Base-by-base conservation (phyloP, 345 rosid species). In the Populus nigra region DNA sequence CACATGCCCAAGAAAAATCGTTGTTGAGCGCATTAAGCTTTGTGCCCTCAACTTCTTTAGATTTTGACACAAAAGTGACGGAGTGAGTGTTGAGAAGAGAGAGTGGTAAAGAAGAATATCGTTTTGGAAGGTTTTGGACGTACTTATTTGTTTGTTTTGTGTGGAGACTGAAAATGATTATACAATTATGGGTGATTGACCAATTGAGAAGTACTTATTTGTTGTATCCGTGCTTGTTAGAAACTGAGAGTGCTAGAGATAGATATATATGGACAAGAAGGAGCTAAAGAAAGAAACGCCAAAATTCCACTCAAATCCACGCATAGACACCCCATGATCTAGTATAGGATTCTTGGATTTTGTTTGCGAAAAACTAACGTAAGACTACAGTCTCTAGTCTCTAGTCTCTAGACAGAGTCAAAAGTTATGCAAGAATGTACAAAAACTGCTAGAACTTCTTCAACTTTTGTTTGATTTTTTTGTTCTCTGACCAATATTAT, bases 301-400 rank as follows among this genome's bases (percentile, higher is more conserved):
- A 86, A 88, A 89, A 79, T 73, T 62, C 73, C 89, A 85, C 92
- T 82, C 82, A 89, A 86, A 84, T 81, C 86, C 87, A 89, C 83
- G 92, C 92, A 81, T 62, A 11, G 35, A 43, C 35, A 73, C 36
- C 22, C 72, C n/a, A 59, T 59, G 36, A 33, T 33, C 45, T 41
- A 59, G 67, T 57, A 69, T 68, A 59, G 76, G 80, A 74, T 82
- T 77, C 83, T 75, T 69, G 25, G 43, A 74, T 74, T 75, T 63
- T 73, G 75, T 66, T 80, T 13, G 47, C 69, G 47, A 77, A 79
- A 69, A 31, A 50, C 23, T 59, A 81, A 72, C 69, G 78, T 77
- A 76, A 74, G 81, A 80, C 76, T 35, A 49, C 65, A 59, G 70
- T 5, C 72, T 65, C 9, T 35, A 17, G 27, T 31, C 33, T 31